Conservation (phyloP, 1,284 basidiomycete genomes). For the Stygiomarasmius scandens region DNA sequence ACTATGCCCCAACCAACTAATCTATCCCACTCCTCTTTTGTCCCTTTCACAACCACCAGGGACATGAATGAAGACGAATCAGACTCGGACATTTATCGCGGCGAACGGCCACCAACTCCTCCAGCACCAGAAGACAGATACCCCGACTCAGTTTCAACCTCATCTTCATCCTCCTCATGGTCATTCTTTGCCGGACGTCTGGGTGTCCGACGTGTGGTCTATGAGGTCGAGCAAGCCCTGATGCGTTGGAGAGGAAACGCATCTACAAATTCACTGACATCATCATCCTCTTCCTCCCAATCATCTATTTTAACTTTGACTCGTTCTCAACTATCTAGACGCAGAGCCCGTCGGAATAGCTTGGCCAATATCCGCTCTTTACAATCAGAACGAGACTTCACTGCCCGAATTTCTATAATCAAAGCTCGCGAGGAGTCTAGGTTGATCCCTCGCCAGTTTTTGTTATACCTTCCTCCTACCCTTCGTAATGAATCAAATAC, state of each 20-base stretch:
- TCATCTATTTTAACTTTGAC: conserved; percentile 43
- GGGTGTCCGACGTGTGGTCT: conserved; percentile 48
- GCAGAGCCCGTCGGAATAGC: conserved; percentile 47
- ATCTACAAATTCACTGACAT: conserved; percentile 29
- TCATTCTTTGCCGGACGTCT: conserved; percentile 43
- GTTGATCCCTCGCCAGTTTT: conserved; percentile 65
- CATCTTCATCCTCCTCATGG: conserved; percentile 48
- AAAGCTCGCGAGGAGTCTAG: conserved; percentile 64
- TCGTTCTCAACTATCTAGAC: conserved; percentile 44
- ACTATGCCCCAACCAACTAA: not conserved
- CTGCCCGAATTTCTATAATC: conserved; percentile 52
- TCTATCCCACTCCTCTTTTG: not conserved
- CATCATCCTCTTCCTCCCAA: conserved; percentile 44
- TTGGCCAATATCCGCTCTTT: conserved; percentile 49
- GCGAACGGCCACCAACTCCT: conserved; percentile 41
- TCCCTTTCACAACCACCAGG: not conserved
- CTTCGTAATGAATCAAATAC: conserved; percentile 22
- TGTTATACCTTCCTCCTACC: conserved; percentile 57
- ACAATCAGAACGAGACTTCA: conserved; percentile 60
- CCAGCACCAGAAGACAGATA: conserved; percentile 25
- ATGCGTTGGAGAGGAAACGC: conserved; percentile 54
- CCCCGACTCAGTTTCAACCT: conserved; percentile 33
- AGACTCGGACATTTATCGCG: conserved; percentile 62
- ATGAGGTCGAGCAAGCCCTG: conserved; percentile 50
- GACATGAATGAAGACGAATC: conserved; percentile 36